Evolutionary conservation across 495 filamentous ascomycete genomes (phyloP).

Genomic region (Staphylotrichum tortipilum): DNA sequence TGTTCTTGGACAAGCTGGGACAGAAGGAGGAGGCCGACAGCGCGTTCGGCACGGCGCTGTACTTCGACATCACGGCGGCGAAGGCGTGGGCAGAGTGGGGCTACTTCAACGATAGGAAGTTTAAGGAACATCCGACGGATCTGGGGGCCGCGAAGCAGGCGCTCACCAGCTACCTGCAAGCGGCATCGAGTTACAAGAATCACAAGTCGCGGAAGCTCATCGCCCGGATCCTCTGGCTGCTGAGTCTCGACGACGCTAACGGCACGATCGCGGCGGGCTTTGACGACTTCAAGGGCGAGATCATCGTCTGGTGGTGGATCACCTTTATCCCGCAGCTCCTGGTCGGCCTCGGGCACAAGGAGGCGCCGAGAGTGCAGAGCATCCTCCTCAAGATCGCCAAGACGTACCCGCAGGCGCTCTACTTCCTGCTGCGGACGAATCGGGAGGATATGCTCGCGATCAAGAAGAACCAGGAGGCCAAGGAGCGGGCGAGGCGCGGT

Average conservation of each 20-base stretch:
- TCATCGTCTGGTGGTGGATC: constrained; percentile 98
- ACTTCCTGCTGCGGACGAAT: constrained; percentile 87
- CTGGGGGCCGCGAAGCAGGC: constrained; percentile 78
- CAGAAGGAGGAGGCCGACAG: constrained; percentile 84
- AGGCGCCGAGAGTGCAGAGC: constrained; percentile 72
- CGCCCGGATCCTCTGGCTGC: constrained; percentile 90
- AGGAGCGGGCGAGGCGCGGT: constrained; percentile 37
- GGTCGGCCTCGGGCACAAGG: constrained; percentile 77
- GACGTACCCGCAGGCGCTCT: constrained; percentile 85
- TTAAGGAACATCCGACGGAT: constrained; percentile 78
- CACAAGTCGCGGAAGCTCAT: constrained; percentile 92
- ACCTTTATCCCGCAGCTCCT: constrained; percentile 96
- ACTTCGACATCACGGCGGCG: constrained; percentile 85
- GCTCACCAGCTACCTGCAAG: constrained; percentile 91
- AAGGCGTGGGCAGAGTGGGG: constrained; percentile 99
- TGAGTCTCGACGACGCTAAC: constrained; percentile 85
- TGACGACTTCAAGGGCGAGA: constrained; percentile 90
- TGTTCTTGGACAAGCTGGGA: constrained; percentile 92
- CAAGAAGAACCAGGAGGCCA: constrained; percentile 77
- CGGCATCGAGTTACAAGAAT: constrained; percentile 90
- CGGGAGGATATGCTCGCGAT: constrained; percentile 90
- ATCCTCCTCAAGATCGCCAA: constrained; percentile 92
- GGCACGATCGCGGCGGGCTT: constrained; percentile 72
- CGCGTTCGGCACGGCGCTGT: constrained; percentile 88
- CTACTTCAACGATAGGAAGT: constrained; percentile 90